Evolutionary conservation across 805 yeast genomes (phyloP).

Genomic region (Saccharomycopsis javanensis): DNA sequence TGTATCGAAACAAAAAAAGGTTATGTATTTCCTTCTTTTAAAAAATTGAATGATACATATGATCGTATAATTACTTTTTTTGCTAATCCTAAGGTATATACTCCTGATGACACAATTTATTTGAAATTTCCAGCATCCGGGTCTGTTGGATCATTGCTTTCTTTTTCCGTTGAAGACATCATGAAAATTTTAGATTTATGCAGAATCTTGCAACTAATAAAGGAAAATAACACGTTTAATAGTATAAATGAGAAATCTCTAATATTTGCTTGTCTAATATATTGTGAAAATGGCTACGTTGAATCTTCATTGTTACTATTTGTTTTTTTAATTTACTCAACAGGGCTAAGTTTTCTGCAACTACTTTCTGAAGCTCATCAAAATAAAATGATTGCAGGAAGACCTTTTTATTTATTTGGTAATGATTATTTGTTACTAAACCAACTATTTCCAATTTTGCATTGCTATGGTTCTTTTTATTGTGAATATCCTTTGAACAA

Average conservation of each 20-base stretch:
- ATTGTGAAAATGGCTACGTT: slow-evolving; percentile 87
- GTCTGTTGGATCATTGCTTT: slow-evolving; percentile 59
- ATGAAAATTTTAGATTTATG: slow-evolving; percentile 58
- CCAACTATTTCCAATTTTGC: slow-evolving; percentile 52
- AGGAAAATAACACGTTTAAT: slow-evolving; percentile 23
- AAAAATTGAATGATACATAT: slow-evolving; percentile 3
- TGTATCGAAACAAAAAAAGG: slow-evolving; percentile 5
- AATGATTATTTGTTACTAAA: slow-evolving; percentile 60
- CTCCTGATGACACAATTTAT: slow-evolving; percentile 18
- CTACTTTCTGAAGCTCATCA: slow-evolving; percentile 56
- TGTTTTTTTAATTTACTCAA: slow-evolving; percentile 61
- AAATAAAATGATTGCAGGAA: slow-evolving; percentile 49
- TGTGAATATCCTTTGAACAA: background rate
- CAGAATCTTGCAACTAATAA: slow-evolving; percentile 45
- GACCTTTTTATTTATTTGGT: slow-evolving; percentile 80
- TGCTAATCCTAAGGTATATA: background rate
- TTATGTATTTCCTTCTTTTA: slow-evolving; percentile 4
- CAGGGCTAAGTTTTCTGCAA: slow-evolving; percentile 30
- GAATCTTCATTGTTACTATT: slow-evolving; percentile 73
- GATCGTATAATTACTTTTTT: background rate
- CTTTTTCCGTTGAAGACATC: slow-evolving; percentile 51
- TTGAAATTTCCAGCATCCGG: slow-evolving; percentile 82
- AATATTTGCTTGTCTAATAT: slow-evolving; percentile 42
- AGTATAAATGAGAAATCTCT: background rate
- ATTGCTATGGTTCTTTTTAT: background rate